These are phyloP conservation scores for Komagataella ulmi DNA, from an alignment of 805 yeast genomes.

Conservation along the genomic window DNA sequence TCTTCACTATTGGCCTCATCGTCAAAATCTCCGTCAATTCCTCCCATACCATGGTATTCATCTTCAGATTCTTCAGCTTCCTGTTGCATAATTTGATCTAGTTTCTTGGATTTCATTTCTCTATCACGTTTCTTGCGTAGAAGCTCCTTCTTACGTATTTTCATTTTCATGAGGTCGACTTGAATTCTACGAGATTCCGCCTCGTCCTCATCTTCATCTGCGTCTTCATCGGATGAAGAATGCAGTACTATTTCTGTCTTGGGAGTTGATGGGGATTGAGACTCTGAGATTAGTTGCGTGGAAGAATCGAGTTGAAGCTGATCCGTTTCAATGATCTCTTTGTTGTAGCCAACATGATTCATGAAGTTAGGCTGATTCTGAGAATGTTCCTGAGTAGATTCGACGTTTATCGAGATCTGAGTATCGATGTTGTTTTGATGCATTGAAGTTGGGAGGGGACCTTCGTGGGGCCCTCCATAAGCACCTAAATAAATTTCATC, in stretches of 20 bases:
- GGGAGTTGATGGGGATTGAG: neutral
- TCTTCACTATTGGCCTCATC: conserved; percentile 62
- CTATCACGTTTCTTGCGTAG: conserved; percentile 19
- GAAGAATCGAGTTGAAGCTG: neutral
- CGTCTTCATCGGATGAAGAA: conserved; percentile 11
- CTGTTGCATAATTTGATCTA: conserved; percentile 51
- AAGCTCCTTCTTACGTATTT: conserved; percentile 10
- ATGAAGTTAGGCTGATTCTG: conserved; percentile 8
- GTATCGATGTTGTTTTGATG: neutral
- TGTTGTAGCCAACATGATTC: conserved; percentile 10
- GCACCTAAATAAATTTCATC: conserved; percentile 4
- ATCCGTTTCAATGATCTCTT: neutral
- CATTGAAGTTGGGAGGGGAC: neutral
- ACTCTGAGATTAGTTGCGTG: neutral
- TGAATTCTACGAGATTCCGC: conserved; percentile 12
- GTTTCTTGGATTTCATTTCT: conserved; percentile 46
- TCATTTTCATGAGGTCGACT: conserved; percentile 10
- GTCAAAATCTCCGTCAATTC: conserved; percentile 46
- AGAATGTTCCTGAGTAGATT: conserved; percentile 2
- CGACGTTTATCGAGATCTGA: neutral
- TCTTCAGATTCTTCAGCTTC: conserved; percentile 87
- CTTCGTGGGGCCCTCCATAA: conserved; percentile 2
- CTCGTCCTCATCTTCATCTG: conserved; percentile 25
- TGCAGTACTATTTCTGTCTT: conserved; percentile 1
- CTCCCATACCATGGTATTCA: conserved; percentile 78